Percentiles rank a stretch among this genome's conserved stretches.
These are phyloP conservation scores for Verticillium isaacii DNA, from an alignment of 2,329 filamentous ascomycete species.

Conservation along the genomic window DNA sequence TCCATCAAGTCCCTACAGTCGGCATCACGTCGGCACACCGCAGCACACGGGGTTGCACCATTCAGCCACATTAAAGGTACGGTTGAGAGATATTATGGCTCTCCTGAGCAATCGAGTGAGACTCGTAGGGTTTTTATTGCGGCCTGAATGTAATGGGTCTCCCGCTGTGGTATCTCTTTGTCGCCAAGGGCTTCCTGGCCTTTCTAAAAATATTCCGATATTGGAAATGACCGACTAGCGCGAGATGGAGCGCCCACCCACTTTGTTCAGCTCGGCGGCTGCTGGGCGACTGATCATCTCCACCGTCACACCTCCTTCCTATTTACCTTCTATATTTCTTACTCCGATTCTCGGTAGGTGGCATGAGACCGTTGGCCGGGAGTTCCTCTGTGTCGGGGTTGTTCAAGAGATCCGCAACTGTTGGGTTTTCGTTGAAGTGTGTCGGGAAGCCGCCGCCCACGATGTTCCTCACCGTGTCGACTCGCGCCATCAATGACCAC, in stretches of 20 bases:
- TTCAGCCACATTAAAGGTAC: neutral
- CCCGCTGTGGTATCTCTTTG: neutral
- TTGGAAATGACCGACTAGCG: neutral
- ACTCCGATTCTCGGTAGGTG: slow-evolving; percentile 4
- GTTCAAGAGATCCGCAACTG: slow-evolving; percentile 29
- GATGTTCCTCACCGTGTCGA: slow-evolving; percentile 42
- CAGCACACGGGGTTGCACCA: neutral
- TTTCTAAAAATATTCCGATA: neutral
- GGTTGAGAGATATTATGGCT: neutral
- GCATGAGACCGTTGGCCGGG: slow-evolving; percentile 6
- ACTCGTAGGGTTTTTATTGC: neutral
- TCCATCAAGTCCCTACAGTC: neutral
- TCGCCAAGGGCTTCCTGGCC: neutral
- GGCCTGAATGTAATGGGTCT: neutral
- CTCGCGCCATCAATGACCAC: slow-evolving; percentile 45
- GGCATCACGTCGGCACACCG: neutral
- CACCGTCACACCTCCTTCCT: neutral
- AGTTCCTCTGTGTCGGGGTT: slow-evolving; percentile 23
- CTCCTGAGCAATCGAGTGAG: neutral
- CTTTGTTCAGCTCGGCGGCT: neutral
- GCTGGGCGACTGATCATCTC: neutral
- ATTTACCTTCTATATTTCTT: slow-evolving; percentile 6
- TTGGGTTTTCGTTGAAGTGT: slow-evolving; percentile 35
- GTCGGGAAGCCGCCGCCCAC: slow-evolving; percentile 39
- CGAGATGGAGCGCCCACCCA: neutral